These are phyloP conservation scores for Phytophthora fragariae DNA, from an alignment of 352 stramenopile species.

Conservation along the genomic window DNA sequence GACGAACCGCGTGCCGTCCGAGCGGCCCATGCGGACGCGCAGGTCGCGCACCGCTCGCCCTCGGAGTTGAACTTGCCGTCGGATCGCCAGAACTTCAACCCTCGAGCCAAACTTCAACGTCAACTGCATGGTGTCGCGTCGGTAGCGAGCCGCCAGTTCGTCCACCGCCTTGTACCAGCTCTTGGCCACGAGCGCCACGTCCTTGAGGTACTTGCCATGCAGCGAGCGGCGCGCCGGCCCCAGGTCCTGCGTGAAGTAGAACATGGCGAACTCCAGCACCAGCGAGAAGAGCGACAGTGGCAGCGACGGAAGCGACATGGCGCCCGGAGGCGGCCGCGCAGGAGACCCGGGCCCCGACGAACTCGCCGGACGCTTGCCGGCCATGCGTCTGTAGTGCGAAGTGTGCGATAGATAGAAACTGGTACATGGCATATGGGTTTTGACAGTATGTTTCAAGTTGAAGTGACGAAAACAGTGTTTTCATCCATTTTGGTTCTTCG, in stretches of 20 bases:
- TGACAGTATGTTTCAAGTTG: background rate
- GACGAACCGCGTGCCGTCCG: slow-evolving; percentile 39
- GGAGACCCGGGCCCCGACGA: background rate
- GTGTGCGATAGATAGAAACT: background rate
- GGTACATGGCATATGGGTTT: background rate
- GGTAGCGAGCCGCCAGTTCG: slow-evolving; percentile 38
- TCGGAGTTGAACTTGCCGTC: slow-evolving; percentile 31
- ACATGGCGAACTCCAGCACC: slow-evolving; percentile 41
- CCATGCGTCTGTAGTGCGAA: slow-evolving; percentile 9
- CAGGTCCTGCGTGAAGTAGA: slow-evolving; percentile 27
- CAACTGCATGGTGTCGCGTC: slow-evolving; percentile 40
- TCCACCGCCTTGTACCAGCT: slow-evolving; percentile 43
- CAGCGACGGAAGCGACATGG: slow-evolving; percentile 30
- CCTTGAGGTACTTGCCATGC: slow-evolving; percentile 20
- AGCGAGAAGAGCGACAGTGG: slow-evolving; percentile 44
- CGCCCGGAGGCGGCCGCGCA: background rate
- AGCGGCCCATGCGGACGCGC: slow-evolving; percentile 42
- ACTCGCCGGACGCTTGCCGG: slow-evolving; percentile 12
- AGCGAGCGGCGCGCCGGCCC: slow-evolving; percentile 8
- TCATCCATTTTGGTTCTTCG: no score
- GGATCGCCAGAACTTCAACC: slow-evolving; percentile 34
- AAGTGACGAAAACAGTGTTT: no score
- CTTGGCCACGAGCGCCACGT: slow-evolving; percentile 44
- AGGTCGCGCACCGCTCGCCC: slow-evolving; percentile 41
- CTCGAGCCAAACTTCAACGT: slow-evolving; percentile 40